Evolutionary conservation across 768 basidiomycete genomes (phyloP).

Genomic region (Tylopilus vinaceipallidus): DNA sequence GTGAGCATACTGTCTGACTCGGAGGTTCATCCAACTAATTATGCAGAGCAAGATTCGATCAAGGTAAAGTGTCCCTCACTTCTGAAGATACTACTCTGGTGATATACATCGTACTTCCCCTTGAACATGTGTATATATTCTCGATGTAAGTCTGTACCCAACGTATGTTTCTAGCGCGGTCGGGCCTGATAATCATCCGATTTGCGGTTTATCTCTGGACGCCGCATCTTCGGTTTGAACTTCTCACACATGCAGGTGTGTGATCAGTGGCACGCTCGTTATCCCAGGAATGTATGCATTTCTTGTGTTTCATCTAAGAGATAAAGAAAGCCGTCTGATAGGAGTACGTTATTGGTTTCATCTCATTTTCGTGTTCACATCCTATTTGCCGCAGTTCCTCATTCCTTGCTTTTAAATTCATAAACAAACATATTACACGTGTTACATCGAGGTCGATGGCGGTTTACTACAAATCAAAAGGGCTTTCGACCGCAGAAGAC

Average conservation of each 20-base stretch:
- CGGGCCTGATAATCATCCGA: slow-evolving; percentile 20
- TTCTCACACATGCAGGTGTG: slow-evolving; percentile 54
- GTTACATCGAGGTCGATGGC: neutral
- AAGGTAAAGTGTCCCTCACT: too few species aligned
- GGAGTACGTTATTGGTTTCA: too few species aligned
- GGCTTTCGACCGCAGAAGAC: slow-evolving; percentile 18
- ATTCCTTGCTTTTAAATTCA: neutral
- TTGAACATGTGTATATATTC: neutral
- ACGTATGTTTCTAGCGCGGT: too few species aligned
- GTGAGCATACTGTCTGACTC: slow-evolving; percentile 82
- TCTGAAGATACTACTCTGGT: slow-evolving; percentile 80
- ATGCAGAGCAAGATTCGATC: slow-evolving; percentile 90
- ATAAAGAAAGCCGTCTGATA: slow-evolving; percentile 51
- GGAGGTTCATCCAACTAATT: slow-evolving; percentile 81
- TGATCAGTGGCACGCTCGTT: slow-evolving; percentile 62
- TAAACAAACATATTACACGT: too few species aligned
- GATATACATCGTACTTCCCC: slow-evolving; percentile 41
- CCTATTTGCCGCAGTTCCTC: neutral
- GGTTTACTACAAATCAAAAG: neutral
- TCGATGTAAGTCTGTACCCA: neutral
- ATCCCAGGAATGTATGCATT: slow-evolving; percentile 48
- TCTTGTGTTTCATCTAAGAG: slow-evolving; percentile 53
- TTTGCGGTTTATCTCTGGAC: slow-evolving; percentile 45
- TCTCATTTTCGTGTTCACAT: too few species aligned
- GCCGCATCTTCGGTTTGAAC: slow-evolving; percentile 51